phyloP scores from a whole-genome alignment of 148 eudicot genomes.

The Nyssa sinensis region DNA sequence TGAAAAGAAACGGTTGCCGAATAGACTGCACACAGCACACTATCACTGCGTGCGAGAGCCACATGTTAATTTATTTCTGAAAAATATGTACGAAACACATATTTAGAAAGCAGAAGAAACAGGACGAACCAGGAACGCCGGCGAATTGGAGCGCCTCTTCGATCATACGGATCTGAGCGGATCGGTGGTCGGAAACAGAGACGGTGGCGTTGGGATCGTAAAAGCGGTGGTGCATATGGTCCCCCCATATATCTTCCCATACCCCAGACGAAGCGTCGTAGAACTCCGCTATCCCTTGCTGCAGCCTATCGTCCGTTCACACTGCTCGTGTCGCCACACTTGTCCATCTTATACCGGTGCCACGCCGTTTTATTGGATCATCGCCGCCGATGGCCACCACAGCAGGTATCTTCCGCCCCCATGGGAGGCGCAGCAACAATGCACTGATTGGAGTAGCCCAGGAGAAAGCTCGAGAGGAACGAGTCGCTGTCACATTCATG shows the following conservation, averaged over 20 bases:
- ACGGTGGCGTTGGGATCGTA: slow-evolving; percentile 46
- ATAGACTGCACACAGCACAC: too few species aligned
- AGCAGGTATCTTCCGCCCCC: too few species aligned
- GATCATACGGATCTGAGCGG: slow-evolving; percentile 95
- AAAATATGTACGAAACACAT: too few species aligned
- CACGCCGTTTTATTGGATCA: not conserved
- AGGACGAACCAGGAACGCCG: slow-evolving; percentile 47
- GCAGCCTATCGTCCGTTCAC: slow-evolving; percentile 17
- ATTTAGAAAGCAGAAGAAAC: not conserved
- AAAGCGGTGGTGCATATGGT: slow-evolving; percentile 94
- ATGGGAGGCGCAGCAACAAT: slow-evolving; percentile 17
- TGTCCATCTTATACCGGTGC: not conserved
- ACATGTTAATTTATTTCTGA: too few species aligned
- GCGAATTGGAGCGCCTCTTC: slow-evolving; percentile 84
- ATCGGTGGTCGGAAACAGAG: slow-evolving; percentile 58
- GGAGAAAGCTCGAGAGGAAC: too few species aligned
- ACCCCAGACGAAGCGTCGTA: slow-evolving; percentile 84
- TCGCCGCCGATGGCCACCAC: slow-evolving; percentile 2
- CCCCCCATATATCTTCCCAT: slow-evolving; percentile 98
- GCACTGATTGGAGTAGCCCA: too few species aligned
- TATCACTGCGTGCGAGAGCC: too few species aligned
- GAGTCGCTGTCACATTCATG: too few species aligned
- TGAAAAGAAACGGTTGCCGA: too few species aligned
- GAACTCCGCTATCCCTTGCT: slow-evolving; percentile 79
- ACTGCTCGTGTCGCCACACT: not conserved